Evolutionary conservation across 2,329 filamentous ascomycete species (phyloP).

Genomic region (Aspergillus sp.): DNA sequence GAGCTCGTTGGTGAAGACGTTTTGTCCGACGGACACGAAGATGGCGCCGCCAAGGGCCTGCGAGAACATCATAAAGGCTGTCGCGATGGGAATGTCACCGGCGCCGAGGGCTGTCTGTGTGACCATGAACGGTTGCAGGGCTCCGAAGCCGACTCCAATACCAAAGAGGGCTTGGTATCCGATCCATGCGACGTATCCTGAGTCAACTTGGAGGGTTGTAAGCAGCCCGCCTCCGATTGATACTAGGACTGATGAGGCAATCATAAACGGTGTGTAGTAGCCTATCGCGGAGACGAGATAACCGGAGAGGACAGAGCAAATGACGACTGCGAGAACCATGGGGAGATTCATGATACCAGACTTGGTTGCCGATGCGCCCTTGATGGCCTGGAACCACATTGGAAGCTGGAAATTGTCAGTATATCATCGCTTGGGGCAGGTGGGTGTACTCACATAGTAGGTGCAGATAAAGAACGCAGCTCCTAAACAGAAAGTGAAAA

Average conservation of each 20-base stretch:
- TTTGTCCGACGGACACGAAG: conserved; percentile 34
- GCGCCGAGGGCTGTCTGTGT: conserved; percentile 28
- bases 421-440: not conserved
- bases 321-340: conserved; percentile 25
- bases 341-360: conserved; percentile 37
- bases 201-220: conserved; percentile 28
- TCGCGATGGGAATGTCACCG: conserved; percentile 30
- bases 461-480: conserved; percentile 40
- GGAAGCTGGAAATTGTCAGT: conserved; percentile 30
- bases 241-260: conserved; percentile 25
- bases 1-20: conserved; percentile 34
- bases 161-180: conserved; percentile 35
- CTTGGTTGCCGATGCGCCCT: conserved; percentile 26
- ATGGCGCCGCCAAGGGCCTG: conserved; percentile 35
- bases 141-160: conserved; percentile 30
- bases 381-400: conserved; percentile 40
- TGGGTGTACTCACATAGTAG: conserved; percentile 34
- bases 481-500: conserved; percentile 40
- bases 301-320: conserved; percentile 28
- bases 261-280: conserved; percentile 38
- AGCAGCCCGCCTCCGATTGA: conserved; percentile 32
- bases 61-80: conserved; percentile 30
- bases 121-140: conserved; percentile 32
- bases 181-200: conserved; percentile 31
- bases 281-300: conserved; percentile 25